These are phyloP conservation scores for Cyclostephanos invisitatus DNA, from an alignment of 108 stramenopile genomes.

Conservation along the genomic window DNA sequence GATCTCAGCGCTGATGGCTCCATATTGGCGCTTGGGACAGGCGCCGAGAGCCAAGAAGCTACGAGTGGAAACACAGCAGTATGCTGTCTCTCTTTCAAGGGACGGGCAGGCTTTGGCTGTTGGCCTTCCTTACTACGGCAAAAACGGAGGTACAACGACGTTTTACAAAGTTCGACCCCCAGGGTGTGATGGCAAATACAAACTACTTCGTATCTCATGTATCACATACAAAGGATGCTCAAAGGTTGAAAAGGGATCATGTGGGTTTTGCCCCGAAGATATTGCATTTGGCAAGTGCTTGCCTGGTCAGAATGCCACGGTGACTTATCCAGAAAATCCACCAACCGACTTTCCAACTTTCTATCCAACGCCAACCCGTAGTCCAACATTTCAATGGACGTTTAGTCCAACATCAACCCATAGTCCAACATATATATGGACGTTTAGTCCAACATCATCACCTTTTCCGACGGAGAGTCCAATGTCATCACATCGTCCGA, in stretches of 20 bases:
- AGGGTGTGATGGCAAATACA: background rate
- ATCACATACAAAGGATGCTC: background rate
- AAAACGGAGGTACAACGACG: slow-evolving; percentile 14
- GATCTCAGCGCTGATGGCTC: slow-evolving; percentile 14
- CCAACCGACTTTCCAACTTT: too few species aligned
- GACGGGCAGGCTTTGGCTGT: slow-evolving; percentile 20
- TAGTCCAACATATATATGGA: background rate
- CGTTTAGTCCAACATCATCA: background rate
- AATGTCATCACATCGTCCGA: too few species aligned
- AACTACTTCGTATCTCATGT: slow-evolving; percentile 16
- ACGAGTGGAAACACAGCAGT: background rate
- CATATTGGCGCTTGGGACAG: slow-evolving; percentile 12
- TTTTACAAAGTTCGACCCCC: slow-evolving; percentile 14
- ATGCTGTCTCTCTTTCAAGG: slow-evolving; percentile 10
- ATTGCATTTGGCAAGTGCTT: background rate
- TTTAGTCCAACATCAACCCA: background rate
- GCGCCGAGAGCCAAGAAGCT: background rate
- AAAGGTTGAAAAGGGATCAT: background rate
- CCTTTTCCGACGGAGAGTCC: too few species aligned
- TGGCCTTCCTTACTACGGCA: slow-evolving; percentile 5
- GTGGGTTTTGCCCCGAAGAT: slow-evolving; percentile 1
- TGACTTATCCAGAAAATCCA: background rate
- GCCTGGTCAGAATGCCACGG: background rate
- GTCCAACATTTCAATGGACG: background rate
- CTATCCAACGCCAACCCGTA: too few species aligned